Percentiles rank a stretch among this genome's conserved stretches.
These are phyloP conservation scores for Takashimella koratensis DNA, from an alignment of 1,284 basidiomycete species.

Conservation along the genomic window DNA sequence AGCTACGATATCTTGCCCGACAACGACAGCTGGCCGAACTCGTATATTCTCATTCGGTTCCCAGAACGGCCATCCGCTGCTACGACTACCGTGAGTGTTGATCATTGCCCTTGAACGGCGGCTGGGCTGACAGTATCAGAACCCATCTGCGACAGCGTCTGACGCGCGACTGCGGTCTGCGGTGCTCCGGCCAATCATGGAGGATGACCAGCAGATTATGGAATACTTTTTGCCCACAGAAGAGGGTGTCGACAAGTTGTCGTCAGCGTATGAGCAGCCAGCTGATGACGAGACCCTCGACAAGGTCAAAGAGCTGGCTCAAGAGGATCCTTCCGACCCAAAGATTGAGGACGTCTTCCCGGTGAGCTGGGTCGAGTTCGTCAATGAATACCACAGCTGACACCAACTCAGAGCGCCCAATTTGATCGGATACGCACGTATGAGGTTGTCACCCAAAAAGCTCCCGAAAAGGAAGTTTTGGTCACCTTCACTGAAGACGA, in stretches of 20 bases:
- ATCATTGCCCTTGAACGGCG: slow-evolving; percentile 22
- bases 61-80: slow-evolving; percentile 71
- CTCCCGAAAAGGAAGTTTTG: slow-evolving; percentile 64
- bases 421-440: slow-evolving; percentile 44
- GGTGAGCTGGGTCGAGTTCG: slow-evolving; percentile 25
- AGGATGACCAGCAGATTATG: slow-evolving; percentile 75
- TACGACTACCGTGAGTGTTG: slow-evolving; percentile 62
- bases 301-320: slow-evolving; percentile 16
- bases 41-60: slow-evolving; percentile 83
- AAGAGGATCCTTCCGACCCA: slow-evolving; percentile 22
- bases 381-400: no score
- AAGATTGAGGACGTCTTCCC: slow-evolving; percentile 29
- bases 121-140: slow-evolving; percentile 47
- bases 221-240: slow-evolving; percentile 83
- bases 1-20: slow-evolving; percentile 82
- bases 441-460: slow-evolving; percentile 34
- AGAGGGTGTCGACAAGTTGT: slow-evolving; percentile 54
- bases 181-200: slow-evolving; percentile 75
- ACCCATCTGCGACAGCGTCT: slow-evolving; percentile 56
- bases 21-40: slow-evolving; percentile 79
- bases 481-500: slow-evolving; percentile 63
- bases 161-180: slow-evolving; percentile 67
- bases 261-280: slow-evolving; percentile 21
- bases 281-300: slow-evolving; percentile 21
- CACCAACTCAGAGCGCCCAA: slow-evolving; percentile 20